phyloP scores from a whole-genome alignment of 2,329 filamentous ascomycete genomes.

The Paradendryphiella salina region DNA sequence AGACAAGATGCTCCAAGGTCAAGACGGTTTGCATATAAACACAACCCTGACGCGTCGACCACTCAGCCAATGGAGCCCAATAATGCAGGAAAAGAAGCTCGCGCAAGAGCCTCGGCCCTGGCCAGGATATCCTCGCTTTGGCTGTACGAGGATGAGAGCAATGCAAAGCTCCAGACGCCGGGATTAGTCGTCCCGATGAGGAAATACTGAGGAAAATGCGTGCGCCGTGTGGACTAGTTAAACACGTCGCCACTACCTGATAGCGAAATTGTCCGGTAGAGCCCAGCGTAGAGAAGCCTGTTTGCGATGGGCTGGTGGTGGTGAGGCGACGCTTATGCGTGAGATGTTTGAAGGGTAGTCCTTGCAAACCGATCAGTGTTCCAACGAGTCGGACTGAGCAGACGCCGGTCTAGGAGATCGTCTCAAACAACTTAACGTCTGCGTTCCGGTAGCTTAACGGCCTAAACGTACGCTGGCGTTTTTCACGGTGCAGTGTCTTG shows the following conservation, averaged over 20 bases:
- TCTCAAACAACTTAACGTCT: conserved; percentile 44
- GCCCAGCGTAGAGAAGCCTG: conserved; percentile 43
- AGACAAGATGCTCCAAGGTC: conserved; percentile 35
- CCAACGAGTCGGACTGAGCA: conserved; percentile 34
- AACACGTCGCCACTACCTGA: conserved; percentile 39
- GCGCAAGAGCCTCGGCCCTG: conserved; percentile 43
- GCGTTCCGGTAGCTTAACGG: conserved; percentile 38
- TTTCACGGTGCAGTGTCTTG: conserved; percentile 30
- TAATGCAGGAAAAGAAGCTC: conserved; percentile 37
- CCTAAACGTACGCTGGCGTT: conserved; percentile 37
- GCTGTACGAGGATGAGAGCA: conserved; percentile 42
- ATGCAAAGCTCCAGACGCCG: conserved; percentile 33
- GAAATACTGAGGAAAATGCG: conserved; percentile 43
- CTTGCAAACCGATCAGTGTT: conserved; percentile 40
- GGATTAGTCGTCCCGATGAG: conserved; percentile 42
- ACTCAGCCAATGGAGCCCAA: conserved; percentile 45
- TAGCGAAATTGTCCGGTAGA: conserved; percentile 37
- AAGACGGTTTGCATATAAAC: conserved; percentile 46
- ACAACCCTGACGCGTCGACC: conserved; percentile 41
- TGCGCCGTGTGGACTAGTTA: conserved; percentile 33
- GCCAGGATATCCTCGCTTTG: conserved; percentile 46
- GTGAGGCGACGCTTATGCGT: conserved; percentile 36
- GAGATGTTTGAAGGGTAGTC: conserved; percentile 41
- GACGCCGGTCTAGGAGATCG: conserved; percentile 34
- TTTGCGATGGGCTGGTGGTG: conserved; percentile 31